Conservation (phyloP, 208 protist genomes). For the Naegleria gruberi region DNA sequence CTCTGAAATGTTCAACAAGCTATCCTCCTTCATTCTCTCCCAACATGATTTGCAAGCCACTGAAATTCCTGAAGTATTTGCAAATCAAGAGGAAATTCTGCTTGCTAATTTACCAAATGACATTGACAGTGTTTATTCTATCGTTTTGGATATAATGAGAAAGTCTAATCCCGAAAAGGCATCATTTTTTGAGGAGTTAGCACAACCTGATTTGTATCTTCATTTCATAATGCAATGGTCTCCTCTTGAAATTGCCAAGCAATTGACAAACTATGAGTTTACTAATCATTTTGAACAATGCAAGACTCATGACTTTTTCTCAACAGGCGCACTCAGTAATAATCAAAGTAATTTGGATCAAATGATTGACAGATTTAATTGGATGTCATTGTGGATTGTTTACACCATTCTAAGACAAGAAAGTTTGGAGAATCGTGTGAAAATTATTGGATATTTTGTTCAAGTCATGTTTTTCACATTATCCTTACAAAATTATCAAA, state of each 20-base stretch:
- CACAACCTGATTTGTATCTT: background rate
- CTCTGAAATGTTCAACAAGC: background rate
- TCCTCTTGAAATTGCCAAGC: background rate
- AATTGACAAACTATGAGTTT: background rate
- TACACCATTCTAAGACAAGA: background rate
- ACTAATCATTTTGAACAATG: background rate
- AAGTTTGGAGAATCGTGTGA: background rate
- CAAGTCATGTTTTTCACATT: background rate
- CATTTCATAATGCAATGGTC: background rate
- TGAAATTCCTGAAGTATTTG: background rate
- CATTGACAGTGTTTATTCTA: background rate
- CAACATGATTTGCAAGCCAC: background rate
- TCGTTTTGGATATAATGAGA: background rate
- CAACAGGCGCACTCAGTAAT: background rate
- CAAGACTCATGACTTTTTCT: background rate
- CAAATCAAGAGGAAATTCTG: background rate
- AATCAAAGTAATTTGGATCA: background rate
- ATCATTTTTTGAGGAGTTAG: background rate
- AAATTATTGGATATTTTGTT: background rate
- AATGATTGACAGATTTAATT: background rate
- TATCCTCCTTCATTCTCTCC: background rate
- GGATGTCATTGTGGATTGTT: background rate
- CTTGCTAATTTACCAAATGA: background rate
- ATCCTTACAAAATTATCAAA: background rate
- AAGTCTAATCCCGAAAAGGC: background rate